phyloP scores from a whole-genome alignment of 805 yeast species.

The Metschnikowia bowlesiae region DNA sequence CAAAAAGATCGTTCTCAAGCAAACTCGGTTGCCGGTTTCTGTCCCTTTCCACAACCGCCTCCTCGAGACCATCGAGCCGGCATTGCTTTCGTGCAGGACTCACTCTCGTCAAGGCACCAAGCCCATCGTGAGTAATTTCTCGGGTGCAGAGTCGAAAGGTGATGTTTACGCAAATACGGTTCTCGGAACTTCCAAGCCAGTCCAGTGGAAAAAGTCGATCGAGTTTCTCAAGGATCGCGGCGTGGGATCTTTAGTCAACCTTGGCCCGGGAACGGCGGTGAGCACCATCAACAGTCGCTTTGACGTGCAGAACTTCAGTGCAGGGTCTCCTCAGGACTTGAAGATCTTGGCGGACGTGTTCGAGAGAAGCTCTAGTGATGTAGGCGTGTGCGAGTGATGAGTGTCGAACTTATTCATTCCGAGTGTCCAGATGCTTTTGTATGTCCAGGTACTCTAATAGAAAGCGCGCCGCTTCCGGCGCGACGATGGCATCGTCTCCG shows the following conservation, averaged over 20 bases:
- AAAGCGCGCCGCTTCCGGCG: neutral
- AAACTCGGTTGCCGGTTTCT: slow-evolving; percentile 37
- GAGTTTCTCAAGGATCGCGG: slow-evolving; percentile 17
- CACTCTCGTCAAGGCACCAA: slow-evolving; percentile 7
- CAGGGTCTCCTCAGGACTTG: slow-evolving; percentile 9
- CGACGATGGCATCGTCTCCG: neutral
- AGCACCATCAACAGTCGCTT: slow-evolving; percentile 19
- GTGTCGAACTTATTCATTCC: neutral
- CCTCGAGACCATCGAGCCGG: slow-evolving; percentile 34
- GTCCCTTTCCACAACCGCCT: slow-evolving; percentile 50
- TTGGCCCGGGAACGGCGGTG: slow-evolving; percentile 41
- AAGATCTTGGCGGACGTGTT: slow-evolving; percentile 1
- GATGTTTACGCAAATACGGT: slow-evolving; percentile 30
- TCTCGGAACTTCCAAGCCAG: slow-evolving; percentile 41
- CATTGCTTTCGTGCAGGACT: slow-evolving; percentile 21
- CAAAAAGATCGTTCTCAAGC: slow-evolving; percentile 20
- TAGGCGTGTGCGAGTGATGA: too few relatives aligned
- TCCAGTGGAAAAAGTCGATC: slow-evolving; percentile 38
- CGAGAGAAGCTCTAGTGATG: neutral
- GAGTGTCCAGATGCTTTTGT: neutral
- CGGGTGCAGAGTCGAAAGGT: slow-evolving; percentile 24
- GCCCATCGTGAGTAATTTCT: slow-evolving; percentile 38
- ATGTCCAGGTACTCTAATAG: neutral
- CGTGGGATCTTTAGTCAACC: slow-evolving; percentile 21
- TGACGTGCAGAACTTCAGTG: slow-evolving; percentile 8